Evolutionary conservation across 108 stramenopile genomes (phyloP).

Genomic region (Licmophora abbreviata): DNA sequence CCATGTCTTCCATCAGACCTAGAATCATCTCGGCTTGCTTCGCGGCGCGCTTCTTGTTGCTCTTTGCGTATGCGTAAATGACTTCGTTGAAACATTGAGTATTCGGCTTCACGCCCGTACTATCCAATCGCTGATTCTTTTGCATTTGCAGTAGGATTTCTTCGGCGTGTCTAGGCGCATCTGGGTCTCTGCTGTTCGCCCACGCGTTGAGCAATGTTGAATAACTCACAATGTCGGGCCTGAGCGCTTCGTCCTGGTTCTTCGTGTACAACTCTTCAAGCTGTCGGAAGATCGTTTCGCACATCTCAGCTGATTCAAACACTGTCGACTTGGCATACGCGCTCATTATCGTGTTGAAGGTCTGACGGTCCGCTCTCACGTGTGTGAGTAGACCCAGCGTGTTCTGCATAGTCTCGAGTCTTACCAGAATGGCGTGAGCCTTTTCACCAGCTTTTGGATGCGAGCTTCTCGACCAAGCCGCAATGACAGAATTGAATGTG

Average conservation of each 20-base stretch:
- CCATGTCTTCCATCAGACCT: conserved; percentile 5
- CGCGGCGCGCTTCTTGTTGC: conserved; percentile 15
- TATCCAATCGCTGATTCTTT: conserved; percentile 13
- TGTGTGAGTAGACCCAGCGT: conserved; percentile 2
- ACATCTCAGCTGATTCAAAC: conserved; percentile 19
- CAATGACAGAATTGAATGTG: conserved; percentile 66
- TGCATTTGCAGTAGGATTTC: conserved; percentile 19
- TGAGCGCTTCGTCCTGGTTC: neutral
- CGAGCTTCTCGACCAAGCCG: conserved; percentile 20
- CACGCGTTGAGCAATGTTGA: conserved; percentile 25
- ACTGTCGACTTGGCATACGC: conserved; percentile 26
- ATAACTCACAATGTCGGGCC: conserved; percentile 24
- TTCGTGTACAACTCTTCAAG: neutral
- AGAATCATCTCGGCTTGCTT: conserved; percentile 5
- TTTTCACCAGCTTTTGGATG: neutral
- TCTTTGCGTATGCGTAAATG: conserved; percentile 35
- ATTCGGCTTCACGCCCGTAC: conserved; percentile 18
- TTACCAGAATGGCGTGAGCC: neutral
- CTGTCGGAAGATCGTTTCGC: conserved; percentile 21
- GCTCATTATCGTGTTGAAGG: conserved; percentile 12
- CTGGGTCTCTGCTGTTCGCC: conserved; percentile 13
- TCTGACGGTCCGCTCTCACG: conserved; percentile 4
- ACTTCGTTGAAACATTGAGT: conserved; percentile 35
- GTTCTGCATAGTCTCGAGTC: conserved; percentile 2
- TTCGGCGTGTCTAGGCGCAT: conserved; percentile 22